Evolutionary conservation across 2,329 filamentous ascomycete species (phyloP), one percentile per base, ranked within the genome.

Genomic region (Alternaria arbusti): DNA sequence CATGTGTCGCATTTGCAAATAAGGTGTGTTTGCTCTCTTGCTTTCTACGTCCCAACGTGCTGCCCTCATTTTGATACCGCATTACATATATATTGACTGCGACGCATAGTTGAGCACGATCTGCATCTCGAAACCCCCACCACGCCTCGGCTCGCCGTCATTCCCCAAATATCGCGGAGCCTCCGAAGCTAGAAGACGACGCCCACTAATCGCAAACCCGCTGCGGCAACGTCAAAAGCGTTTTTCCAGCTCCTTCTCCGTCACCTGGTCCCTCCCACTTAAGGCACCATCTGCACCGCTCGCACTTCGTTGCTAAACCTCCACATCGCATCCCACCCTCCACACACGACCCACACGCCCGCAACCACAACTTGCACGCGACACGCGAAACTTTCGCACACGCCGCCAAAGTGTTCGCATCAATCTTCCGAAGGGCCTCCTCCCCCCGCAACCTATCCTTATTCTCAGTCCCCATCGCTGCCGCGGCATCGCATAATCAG

Each of bases 381-480:
- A 71, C 43, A 47, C 55, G 59, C 59, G 59, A 59, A 40, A 57
- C 55, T 57, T 59, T 67, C 69, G 67, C 69, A 65, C 68, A 71
- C 78, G 85, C 86, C 89, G 90, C 84, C 92, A 97, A 94, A 86
- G 88, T 97, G 95, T 97, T 97, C 87, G 93, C 93, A 85, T 93
- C 90, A 81, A 85, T 88, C 70, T 89, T 95, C 74, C 88, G 88
- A 83, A 89, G 92, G 80, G 88, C 84, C 66, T 81, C 85, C 73
- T 80, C 80, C 66, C 80, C 83, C 65, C 83, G 91, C 78, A 86
- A 96, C 77, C 89, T 91, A 82, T 91, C 92, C 74, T 88, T 90
- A 80, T 85, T 90, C 74, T 86, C 88, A 74, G 87, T 93, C 72
- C 87, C 94, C 69, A 88, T 92, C 68, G 86, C 93, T 78, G 90